Evolutionary conservation across 352 stramenopile genomes (phyloP), one percentile per base, ranked within the genome.

Genomic region (Globisporangium mamillatum): DNA sequence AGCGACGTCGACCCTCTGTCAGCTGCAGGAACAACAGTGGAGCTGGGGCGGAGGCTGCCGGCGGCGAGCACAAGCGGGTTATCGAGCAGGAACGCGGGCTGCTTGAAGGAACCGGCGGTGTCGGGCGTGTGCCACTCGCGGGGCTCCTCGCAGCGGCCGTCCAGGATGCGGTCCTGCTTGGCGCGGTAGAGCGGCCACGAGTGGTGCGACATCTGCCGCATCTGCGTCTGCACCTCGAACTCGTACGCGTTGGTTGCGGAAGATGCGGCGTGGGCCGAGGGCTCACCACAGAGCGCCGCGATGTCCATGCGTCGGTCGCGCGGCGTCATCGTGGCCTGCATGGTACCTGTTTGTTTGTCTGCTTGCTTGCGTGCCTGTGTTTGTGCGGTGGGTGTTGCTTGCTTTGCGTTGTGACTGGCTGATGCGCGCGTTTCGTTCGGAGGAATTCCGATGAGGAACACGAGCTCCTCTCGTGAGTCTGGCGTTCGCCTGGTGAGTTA

Each of bases 81-180:
- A 18, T 60, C 55, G 55, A 46, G 55, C 55, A 60, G 55, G 55
- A 46, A 60, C 7, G 55, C 18, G 4, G 68, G 32, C 9, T 59
- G 60, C 25, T 79, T 70, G 57, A 55, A 61, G 57, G 52, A 63
- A 55, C 60, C 22, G 14, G 22, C 32, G 14, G 22, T 32, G 36
- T 29, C 67, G 7, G 77, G 76, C 10, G 70, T 77, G 24, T 61
- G 68, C 32, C 59, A 81, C 65, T 79, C 75, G 16, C 65, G 60
- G 46, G 70, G 74, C 62, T 81, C 76, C 66, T 69, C 72, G 50
- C 70, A 5, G 27, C 14, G 46, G 27, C n/a, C 27, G 27, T 58
- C 60, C 16, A 66, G 61, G 20, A 66, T 60, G n/a, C 48, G 61
- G 46, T 66, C 61, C 61, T 67, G 61, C 50, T 67, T 50, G 61